A percentile compares a stretch with the other conserved stretches of the same genome.
Evolutionary conservation across 495 filamentous ascomycete genomes (phyloP).

Genomic region (Podospora pseudoanserina): DNA sequence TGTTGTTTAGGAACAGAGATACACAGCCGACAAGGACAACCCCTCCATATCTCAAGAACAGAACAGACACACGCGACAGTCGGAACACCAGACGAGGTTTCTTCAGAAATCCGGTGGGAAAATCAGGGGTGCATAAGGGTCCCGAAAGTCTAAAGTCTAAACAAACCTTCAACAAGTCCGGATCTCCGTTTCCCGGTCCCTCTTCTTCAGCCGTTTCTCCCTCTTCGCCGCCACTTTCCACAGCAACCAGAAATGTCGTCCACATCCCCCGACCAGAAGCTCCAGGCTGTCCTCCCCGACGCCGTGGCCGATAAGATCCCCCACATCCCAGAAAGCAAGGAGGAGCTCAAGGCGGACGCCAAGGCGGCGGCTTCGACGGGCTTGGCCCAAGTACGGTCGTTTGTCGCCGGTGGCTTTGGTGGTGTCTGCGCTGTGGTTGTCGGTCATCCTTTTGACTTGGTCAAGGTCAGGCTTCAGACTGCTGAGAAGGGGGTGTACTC

Average conservation of each 20-base stretch:
- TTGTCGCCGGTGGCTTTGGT: constrained; percentile 86
- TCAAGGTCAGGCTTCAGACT: constrained; percentile 96
- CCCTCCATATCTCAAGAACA: neutral
- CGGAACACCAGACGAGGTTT: neutral
- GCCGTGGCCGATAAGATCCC: constrained; percentile 45
- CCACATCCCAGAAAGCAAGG: constrained; percentile 51
- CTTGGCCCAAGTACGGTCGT: constrained; percentile 61
- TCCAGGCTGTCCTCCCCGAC: constrained; percentile 37
- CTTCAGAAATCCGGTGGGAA: neutral
- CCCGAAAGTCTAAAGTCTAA: neutral
- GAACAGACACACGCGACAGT: neutral
- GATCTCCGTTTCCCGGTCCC: neutral
- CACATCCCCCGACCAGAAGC: constrained; percentile 25
- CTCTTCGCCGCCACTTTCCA: neutral
- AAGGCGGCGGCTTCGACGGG: constrained; percentile 46
- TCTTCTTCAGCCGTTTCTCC: neutral
- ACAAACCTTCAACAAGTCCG: neutral
- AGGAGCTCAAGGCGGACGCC: constrained; percentile 47
- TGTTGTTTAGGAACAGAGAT: neutral
- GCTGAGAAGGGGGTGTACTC: constrained; percentile 90
- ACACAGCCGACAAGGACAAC: neutral
- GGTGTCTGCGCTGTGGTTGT: constrained; percentile 90
- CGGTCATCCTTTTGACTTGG: constrained; percentile 94
- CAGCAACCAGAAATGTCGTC: constrained; percentile 25
- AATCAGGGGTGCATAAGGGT: neutral